Conservation (phyloP, 108 stramenopile genomes). For the Cyclotella kingstonii region DNA sequence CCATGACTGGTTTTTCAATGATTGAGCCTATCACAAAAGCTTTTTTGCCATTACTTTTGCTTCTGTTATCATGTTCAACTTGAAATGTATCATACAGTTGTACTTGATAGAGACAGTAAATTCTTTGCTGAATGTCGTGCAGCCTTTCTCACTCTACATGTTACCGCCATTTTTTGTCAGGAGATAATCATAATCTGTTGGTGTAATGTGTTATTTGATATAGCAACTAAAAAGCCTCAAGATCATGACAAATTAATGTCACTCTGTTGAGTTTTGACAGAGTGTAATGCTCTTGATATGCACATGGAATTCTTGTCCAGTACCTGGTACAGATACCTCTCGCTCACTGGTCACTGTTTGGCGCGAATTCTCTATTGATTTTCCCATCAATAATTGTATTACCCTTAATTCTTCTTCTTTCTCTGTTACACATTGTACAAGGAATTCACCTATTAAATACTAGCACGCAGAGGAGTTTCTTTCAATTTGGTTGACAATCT, state of each 20-base stretch:
- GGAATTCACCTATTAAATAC: no score
- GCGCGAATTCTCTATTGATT: conserved; percentile 40
- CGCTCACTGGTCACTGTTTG: conserved; percentile 14
- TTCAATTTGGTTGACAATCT: no score
- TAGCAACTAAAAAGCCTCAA: conserved; percentile 22
- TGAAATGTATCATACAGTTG: not conserved
- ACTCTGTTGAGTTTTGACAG: not conserved
- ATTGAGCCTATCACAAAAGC: not conserved
- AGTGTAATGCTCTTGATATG: conserved; percentile 12
- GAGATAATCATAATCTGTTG: conserved; percentile 31
- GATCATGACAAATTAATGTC: conserved; percentile 17
- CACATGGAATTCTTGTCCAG: conserved; percentile 31
- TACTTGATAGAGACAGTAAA: conserved; percentile 5
- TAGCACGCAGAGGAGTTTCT: no score
- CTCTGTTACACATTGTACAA: not conserved
- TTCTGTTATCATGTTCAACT: conserved; percentile 8
- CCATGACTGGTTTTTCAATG: conserved; percentile 9
- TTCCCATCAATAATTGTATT: not conserved
- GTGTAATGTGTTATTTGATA: conserved; percentile 25
- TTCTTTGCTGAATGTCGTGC: not conserved
- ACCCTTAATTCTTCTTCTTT: not conserved
- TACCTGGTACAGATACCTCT: conserved; percentile 22
- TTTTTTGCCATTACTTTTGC: conserved; percentile 1
- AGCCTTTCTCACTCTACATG: not conserved
- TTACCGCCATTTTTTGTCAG: conserved; percentile 2